phyloP scores from a whole-genome alignment of 495 filamentous ascomycete species.

The Rostrohypoxylon terebratum region DNA sequence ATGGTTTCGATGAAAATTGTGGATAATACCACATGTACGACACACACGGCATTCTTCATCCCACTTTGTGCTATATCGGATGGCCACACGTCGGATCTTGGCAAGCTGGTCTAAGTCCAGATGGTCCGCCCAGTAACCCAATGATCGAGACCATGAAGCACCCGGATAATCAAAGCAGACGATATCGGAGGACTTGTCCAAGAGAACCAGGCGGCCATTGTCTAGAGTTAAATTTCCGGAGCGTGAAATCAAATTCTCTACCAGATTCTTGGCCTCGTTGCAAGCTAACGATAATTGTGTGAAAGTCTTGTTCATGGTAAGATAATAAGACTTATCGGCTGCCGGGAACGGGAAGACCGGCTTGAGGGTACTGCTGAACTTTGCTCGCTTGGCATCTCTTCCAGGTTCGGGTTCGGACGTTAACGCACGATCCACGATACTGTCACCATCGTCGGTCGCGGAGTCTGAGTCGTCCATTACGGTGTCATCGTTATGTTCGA shows the following conservation, averaged over 20 bases:
- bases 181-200: conserved; percentile 45
- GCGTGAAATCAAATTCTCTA: conserved; percentile 32
- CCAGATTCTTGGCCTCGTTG: conserved; percentile 37
- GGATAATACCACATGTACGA: conserved; percentile 41
- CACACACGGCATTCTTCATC: conserved; percentile 45
- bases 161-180: conserved; percentile 49
- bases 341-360: conserved; percentile 35
- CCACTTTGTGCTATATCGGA: conserved; percentile 51
- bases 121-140: conserved; percentile 40
- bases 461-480: conserved; percentile 13
- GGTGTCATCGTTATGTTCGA: conserved; percentile 27
- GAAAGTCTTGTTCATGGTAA: conserved; percentile 42
- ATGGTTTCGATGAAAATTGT: conserved; percentile 36
- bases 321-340: conserved; percentile 48
- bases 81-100: conserved; percentile 46
- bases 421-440: conserved; percentile 2
- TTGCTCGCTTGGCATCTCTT: conserved; percentile 13
- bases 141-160: conserved; percentile 24
- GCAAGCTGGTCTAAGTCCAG: conserved; percentile 46
- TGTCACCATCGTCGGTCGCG: conserved; percentile 7
- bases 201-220: conserved; percentile 41
- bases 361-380: conserved; percentile 36
- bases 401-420: not conserved
- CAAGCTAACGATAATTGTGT: conserved; percentile 38
- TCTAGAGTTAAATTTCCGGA: conserved; percentile 42